phyloP scores from a whole-genome alignment of 495 filamentous ascomycete genomes.

The Podospora conica region DNA sequence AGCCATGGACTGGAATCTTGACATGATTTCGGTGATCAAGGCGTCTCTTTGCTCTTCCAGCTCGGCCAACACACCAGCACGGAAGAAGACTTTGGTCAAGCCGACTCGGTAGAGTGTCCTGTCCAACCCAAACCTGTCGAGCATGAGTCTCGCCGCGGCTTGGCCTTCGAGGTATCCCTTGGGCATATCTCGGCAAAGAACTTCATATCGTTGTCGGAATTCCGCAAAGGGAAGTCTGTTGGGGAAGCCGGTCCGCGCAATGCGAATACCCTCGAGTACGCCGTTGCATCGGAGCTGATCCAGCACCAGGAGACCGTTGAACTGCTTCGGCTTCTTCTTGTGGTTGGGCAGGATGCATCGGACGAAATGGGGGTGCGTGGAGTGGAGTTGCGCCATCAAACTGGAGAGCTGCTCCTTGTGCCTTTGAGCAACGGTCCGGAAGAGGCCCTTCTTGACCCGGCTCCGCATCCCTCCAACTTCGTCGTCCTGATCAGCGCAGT shows the following conservation, averaged over 20 bases:
- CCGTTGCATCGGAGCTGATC: conserved; percentile 97
- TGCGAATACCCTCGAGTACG: conserved; percentile 96
- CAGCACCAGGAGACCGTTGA: conserved; percentile 80
- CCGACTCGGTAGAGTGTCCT: conserved; percentile 84
- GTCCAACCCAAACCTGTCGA: conserved; percentile 84
- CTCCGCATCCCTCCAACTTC: conserved; percentile 58
- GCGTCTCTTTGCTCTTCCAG: conserved; percentile 92
- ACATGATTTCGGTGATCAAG: conserved; percentile 86
- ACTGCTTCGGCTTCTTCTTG: conserved; percentile 92
- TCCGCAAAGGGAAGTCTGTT: conserved; percentile 89
- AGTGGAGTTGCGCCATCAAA: conserved; percentile 91
- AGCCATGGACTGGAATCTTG: conserved; percentile 86
- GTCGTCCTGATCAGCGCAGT: conserved; percentile 74
- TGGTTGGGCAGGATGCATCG: conserved; percentile 98
- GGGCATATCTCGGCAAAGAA: conserved; percentile 85
- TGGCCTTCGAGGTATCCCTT: conserved; percentile 90
- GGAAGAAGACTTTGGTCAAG: conserved; percentile 96
- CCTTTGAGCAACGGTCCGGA: conserved; percentile 92
- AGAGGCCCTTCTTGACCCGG: conserved; percentile 94
- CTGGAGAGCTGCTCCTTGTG: conserved; percentile 96
- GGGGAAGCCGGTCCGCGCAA: conserved; percentile 96
- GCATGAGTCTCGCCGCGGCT: conserved; percentile 73
- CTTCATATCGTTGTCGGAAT: conserved; percentile 93
- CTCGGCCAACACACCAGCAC: conserved; percentile 92
- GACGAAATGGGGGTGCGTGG: conserved; percentile 97